Evolutionary conservation across 257 asterid species (phyloP), one percentile per base, ranked within the genome.

Genomic region (Prunella vulgaris): DNA sequence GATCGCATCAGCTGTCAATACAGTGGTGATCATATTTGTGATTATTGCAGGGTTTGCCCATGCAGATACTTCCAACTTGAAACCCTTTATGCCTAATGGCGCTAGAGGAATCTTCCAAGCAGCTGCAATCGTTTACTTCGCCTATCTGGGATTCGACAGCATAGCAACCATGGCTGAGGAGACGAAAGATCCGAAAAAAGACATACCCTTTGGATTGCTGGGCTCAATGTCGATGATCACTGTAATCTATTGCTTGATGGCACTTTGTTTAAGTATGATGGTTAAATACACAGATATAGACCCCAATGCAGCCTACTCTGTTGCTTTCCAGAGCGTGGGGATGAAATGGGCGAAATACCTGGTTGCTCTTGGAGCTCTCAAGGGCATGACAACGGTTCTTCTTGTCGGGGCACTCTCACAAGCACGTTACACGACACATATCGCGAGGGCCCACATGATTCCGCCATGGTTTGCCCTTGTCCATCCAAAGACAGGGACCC

Each of bases 191-290:
- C 88, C 92, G 3, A 20, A 76, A 53, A 54, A 79, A 66, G 92
- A 83, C 77, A 86, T 83, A 70, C 92, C 92, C 53, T 10, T 81
- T 59, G 87, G 88, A 13, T 61, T 86, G 72, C 73, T 86, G 1
- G 92, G 91, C 10, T 86, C 92, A 5, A 86, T 86, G 88, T 86
- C 88, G n/a, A 77, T 83, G 60, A 83, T 86, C 81, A 86, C 85
- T 0, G 80, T 86, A 10, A 86, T 83, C 77, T 83, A 83, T 25
- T 85, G 90, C 78, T 60, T 83, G 81, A 86, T 86, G 91, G 88
- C 91, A 28, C 85, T 86, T 17, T 72, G 84, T 10, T n/a, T 81
- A 61, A 75, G 72, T 17, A 81, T 79, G 91, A 86, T 86, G 91
- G 85, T 75, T 52, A 86, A 76, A 35, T 81, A 81, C 74, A 73